Conservation (phyloP, 768 basidiomycete species). For the Mycena galericulata region DNA sequence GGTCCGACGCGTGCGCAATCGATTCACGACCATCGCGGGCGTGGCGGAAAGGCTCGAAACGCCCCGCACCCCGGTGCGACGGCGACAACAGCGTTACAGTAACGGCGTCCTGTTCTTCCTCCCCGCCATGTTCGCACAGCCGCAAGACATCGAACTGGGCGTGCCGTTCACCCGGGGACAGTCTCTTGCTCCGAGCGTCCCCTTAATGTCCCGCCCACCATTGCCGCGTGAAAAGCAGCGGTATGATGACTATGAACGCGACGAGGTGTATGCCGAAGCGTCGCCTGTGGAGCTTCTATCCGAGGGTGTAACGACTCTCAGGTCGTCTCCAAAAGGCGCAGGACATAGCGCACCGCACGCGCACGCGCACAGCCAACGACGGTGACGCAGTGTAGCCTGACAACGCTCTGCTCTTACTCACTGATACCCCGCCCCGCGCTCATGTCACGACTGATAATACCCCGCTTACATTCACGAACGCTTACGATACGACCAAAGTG, state of each 20-base stretch:
- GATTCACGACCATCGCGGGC: slow-evolving; percentile 61
- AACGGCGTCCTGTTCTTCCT: slow-evolving; percentile 84
- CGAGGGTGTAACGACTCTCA: slow-evolving; percentile 33
- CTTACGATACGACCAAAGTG: slow-evolving; percentile 20
- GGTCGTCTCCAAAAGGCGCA: slow-evolving; percentile 28
- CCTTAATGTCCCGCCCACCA: slow-evolving; percentile 44
- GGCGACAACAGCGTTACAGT: slow-evolving; percentile 57
- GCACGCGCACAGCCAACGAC: slow-evolving; percentile 19
- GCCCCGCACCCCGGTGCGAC: slow-evolving; percentile 61
- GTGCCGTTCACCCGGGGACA: slow-evolving; percentile 42
- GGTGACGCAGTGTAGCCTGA: not conserved
- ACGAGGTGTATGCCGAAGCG: slow-evolving; percentile 31
- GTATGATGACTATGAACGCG: slow-evolving; percentile 32
- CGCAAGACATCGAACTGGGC: slow-evolving; percentile 60
- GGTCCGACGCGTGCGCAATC: slow-evolving; percentile 68
- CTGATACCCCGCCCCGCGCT: slow-evolving; percentile 29
- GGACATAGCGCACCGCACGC: slow-evolving; percentile 22
- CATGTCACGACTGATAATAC: slow-evolving; percentile 28
- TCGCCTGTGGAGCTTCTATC: slow-evolving; percentile 33
- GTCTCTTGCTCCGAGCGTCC: slow-evolving; percentile 36
- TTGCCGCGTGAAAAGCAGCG: slow-evolving; percentile 35
- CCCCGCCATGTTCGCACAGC: slow-evolving; percentile 79
- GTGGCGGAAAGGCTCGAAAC: slow-evolving; percentile 47
- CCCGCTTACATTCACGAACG: slow-evolving; percentile 27
- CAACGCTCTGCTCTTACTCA: slow-evolving; percentile 9